Conservation (phyloP, 495 filamentous ascomycete genomes). For the Lepidopterella palustris region DNA sequence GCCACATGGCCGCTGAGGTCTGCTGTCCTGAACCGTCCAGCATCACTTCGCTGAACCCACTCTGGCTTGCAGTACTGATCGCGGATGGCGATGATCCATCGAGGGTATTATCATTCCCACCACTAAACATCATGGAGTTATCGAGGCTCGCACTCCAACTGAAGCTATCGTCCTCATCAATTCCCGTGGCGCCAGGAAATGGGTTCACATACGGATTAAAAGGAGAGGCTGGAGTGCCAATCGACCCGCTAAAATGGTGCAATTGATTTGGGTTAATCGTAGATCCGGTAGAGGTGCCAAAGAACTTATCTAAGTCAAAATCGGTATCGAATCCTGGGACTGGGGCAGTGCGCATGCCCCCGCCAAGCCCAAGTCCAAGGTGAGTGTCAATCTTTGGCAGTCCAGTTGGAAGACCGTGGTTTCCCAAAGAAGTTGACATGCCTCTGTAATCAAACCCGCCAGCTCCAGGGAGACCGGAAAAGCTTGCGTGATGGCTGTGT, state of each 20-base stretch:
- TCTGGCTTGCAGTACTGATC: constrained; percentile 87
- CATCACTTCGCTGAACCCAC: constrained; percentile 88
- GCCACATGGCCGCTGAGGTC: constrained; percentile 54
- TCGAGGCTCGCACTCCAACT: constrained; percentile 86
- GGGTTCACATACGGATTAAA: constrained; percentile 60
- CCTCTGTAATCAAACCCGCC: constrained; percentile 60
- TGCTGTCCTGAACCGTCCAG: constrained; percentile 63
- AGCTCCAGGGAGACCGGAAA: constrained; percentile 55
- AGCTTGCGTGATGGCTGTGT: constrained; percentile 29
- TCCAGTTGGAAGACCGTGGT: constrained; percentile 57
- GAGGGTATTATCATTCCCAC: constrained; percentile 65
- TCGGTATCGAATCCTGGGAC: constrained; percentile 60
- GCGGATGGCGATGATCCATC: constrained; percentile 93
- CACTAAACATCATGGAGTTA: constrained; percentile 63
- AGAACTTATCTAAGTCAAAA: constrained; percentile 70
- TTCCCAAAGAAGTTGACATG: constrained; percentile 60
- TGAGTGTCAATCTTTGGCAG: constrained; percentile 82
- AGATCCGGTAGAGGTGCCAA: constrained; percentile 47
- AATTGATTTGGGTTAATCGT: constrained; percentile 96
- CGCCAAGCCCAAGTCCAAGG: constrained; percentile 55
- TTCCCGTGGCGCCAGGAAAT: constrained; percentile 43
- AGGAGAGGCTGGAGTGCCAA: constrained; percentile 66
- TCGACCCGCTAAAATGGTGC: constrained; percentile 74
- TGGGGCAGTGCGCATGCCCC: constrained; percentile 71
- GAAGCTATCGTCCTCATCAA: constrained; percentile 70